A percentile compares a stretch with the other conserved stretches of the same genome.
Conservation (phyloP, 352 stramenopile genomes). For the Ophiocytium majus region DNA sequence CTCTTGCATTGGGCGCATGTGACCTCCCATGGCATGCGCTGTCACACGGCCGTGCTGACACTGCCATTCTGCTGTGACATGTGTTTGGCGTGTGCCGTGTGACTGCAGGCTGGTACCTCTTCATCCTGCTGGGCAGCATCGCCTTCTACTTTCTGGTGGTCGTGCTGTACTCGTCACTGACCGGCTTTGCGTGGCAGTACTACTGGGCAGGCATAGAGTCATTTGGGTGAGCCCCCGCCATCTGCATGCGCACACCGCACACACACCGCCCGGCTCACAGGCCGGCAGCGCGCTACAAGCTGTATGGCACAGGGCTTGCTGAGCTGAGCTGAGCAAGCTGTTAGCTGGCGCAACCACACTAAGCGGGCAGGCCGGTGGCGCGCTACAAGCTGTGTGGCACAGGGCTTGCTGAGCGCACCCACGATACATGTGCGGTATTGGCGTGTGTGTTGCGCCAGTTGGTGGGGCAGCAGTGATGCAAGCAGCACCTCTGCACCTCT, state of each 20-base stretch:
- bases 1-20: too few relatives aligned
- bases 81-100: too few relatives aligned
- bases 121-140: conserved; percentile 16
- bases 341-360: not conserved
- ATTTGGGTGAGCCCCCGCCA: not conserved
- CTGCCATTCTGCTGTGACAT: too few relatives aligned
- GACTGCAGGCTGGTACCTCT: conserved; percentile 17
- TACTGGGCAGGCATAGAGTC: not conserved
- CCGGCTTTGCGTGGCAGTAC: conserved; percentile 17
- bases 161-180: not conserved
- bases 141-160: conserved; percentile 14
- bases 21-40: too few relatives aligned
- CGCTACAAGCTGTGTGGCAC: not conserved
- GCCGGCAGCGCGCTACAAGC: not conserved
- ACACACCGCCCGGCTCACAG: not conserved
- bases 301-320: not conserved
- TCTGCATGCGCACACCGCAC: not conserved
- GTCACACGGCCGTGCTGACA: too few relatives aligned
- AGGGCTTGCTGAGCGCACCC: too few relatives aligned
- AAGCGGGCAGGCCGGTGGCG: not conserved
- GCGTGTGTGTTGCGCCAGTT: too few relatives aligned
- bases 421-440: too few relatives aligned
- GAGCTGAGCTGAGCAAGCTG: not conserved
- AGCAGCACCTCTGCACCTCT: too few relatives aligned
- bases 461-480: too few relatives aligned